phyloP scores from a whole-genome alignment of 2,329 filamentous ascomycete species.

The Tympanopsis confertula region DNA sequence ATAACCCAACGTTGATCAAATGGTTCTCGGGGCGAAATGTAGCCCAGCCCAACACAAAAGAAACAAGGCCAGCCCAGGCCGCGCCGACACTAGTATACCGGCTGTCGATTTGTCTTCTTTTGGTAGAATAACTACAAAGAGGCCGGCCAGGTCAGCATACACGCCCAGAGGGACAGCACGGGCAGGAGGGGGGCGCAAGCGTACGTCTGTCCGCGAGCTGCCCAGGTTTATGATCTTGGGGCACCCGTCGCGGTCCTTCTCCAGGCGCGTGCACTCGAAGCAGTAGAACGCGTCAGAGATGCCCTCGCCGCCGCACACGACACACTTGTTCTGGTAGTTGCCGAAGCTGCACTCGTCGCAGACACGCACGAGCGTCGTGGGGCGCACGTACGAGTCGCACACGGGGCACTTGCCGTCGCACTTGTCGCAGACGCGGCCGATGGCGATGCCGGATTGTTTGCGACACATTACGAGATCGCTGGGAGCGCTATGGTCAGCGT shows the following conservation, averaged over 20 bases:
- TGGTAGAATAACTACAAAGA: conserved; percentile 44
- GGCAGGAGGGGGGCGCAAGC: conserved; percentile 12
- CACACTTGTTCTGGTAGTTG: conserved; percentile 99
- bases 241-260: conserved; percentile 94
- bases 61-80: no score
- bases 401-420: conserved; percentile 99
- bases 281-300: conserved; percentile 99
- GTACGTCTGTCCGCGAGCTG: conserved; percentile 83
- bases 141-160: conserved; percentile 13
- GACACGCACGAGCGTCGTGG: conserved; percentile 91
- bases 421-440: conserved; percentile 98
- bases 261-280: conserved; percentile 92
- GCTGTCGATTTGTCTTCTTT: conserved; percentile 52
- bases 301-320: conserved; percentile 94
- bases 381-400: conserved; percentile 96
- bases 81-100: conserved; percentile 35
- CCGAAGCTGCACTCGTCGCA: conserved; percentile 99
- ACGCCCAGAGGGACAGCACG: conserved; percentile 25
- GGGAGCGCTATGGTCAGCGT: conserved; percentile 6
- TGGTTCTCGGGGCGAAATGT: no score
- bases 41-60: no score
- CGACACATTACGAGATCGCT: conserved; percentile 98
- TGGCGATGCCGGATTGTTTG: conserved; percentile 93
- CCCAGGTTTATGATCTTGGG: conserved; percentile 99
- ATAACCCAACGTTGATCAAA: no score